phyloP scores from a whole-genome alignment of 768 basidiomycete species.

The Russula brevipes region DNA sequence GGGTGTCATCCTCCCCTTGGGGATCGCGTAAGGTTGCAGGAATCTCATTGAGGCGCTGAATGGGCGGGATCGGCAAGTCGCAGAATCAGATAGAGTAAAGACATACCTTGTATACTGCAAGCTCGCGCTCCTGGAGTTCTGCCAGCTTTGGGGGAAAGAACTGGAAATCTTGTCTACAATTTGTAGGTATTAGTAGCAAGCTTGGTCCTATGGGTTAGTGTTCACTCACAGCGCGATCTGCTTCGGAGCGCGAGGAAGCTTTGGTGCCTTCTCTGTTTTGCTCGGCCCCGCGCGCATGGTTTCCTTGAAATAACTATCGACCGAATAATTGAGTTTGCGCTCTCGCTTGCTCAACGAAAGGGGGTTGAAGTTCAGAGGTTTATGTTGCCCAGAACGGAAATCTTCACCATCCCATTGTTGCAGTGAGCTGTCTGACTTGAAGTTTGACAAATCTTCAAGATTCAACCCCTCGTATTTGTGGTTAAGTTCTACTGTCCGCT shows the following conservation, averaged over 20 bases:
- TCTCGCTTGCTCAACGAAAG: conserved; percentile 89
- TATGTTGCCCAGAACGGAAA: conserved; percentile 71
- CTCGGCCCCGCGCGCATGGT: conserved; percentile 74
- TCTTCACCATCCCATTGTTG: conserved; percentile 97
- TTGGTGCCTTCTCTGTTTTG: conserved; percentile 77
- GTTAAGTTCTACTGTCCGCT: conserved; percentile 81
- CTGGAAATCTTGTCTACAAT: conserved; percentile 84
- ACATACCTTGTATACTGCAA: conserved; percentile 69
- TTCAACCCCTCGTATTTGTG: conserved; percentile 90
- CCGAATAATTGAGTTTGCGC: conserved; percentile 89
- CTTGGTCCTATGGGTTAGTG: background rate
- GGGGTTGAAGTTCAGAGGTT: conserved; percentile 67
- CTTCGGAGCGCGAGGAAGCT: conserved; percentile 81
- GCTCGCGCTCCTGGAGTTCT: conserved; percentile 81
- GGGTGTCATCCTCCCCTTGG: conserved; percentile 65
- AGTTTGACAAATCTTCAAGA: conserved; percentile 93
- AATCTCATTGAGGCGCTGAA: conserved; percentile 62
- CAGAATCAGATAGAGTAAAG: background rate
- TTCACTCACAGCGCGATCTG: conserved; percentile 69
- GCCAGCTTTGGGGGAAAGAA: conserved; percentile 84
- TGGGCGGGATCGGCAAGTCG: background rate
- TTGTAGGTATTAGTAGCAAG: background rate
- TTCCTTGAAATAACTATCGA: conserved; percentile 94
- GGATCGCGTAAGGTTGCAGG: conserved; percentile 59
- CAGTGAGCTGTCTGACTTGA: conserved; percentile 88